Evolutionary conservation across 2,329 filamentous ascomycete species (phyloP).

Genomic region (Blastomyces gilchristii): DNA sequence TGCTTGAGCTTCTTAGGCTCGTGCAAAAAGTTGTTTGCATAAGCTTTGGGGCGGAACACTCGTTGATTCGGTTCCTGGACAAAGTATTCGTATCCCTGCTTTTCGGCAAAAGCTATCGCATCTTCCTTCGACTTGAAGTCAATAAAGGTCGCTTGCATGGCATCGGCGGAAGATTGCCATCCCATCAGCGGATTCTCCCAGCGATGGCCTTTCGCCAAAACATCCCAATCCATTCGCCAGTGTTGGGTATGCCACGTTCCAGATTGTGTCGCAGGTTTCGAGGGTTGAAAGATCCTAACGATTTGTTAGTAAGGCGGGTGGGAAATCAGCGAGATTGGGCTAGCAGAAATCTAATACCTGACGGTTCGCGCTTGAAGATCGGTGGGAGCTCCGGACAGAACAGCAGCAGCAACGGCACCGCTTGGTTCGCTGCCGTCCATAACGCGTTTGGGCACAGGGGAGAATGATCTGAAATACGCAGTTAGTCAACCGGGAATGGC

Average conservation of each 20-base stretch:
- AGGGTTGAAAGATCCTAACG: constrained; percentile 74
- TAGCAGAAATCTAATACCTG: constrained; percentile 48
- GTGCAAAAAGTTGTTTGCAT: constrained; percentile 93
- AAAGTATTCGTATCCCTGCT: constrained; percentile 98
- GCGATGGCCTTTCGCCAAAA: constrained; percentile 79
- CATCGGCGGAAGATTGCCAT: constrained; percentile 92
- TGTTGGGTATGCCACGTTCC: constrained; percentile 72
- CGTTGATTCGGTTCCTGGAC: constrained; percentile 92
- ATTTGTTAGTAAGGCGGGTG: constrained; percentile 12
- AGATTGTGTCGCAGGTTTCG: constrained; percentile 94
- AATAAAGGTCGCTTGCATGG: constrained; percentile 87
- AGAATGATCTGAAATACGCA: constrained; percentile 66
- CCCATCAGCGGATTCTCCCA: constrained; percentile 99
- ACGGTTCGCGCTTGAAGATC: constrained; percentile 92
- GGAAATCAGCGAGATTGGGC: background rate
- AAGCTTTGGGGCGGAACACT: constrained; percentile 79
- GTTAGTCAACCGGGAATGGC: constrained; percentile 22
- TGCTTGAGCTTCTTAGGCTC: constrained; percentile 77
- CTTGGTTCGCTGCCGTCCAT: constrained; percentile 83
- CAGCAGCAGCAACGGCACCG: constrained; percentile 65
- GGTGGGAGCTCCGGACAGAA: constrained; percentile 82
- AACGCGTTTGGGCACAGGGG: constrained; percentile 76
- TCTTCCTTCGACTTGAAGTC: constrained; percentile 91
- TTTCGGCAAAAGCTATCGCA: constrained; percentile 88
- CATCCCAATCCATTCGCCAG: constrained; percentile 99